Conservation (phyloP, 805 yeast genomes). For the Pichia rugopelliculosa region DNA sequence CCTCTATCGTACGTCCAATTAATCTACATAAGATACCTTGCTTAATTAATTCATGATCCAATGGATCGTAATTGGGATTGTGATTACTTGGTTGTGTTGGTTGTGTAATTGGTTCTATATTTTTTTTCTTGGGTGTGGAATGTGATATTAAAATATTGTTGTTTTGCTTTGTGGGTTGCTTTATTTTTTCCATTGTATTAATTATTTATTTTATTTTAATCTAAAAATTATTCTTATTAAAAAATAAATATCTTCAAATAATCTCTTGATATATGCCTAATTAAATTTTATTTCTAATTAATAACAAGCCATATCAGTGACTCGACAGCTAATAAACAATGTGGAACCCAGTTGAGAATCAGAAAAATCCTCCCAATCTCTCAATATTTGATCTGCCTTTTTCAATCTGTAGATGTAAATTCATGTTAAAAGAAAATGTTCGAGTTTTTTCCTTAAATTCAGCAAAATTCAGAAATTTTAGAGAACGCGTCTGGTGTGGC, state of each 20-base stretch:
- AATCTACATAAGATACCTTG: slow-evolving; percentile 31
- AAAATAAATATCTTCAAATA: background rate
- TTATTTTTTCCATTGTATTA: background rate
- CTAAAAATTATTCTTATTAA: background rate
- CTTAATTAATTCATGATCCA: slow-evolving; percentile 22
- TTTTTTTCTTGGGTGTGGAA: slow-evolving; percentile 1
- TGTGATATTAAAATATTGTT: background rate
- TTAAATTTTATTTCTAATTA: background rate
- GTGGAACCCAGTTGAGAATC: no score
- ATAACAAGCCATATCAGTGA: background rate
- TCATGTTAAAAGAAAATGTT: background rate
- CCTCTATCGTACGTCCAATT: slow-evolving; percentile 26
- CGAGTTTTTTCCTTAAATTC: background rate
- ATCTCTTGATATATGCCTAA: background rate
- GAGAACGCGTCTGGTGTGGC: background rate
- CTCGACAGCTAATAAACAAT: no score
- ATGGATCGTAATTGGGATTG: slow-evolving; percentile 20
- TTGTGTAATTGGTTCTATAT: slow-evolving; percentile 24
- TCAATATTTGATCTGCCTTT: background rate
- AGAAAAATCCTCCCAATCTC: background rate
- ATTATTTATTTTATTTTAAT: background rate
- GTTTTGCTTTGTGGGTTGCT: background rate
- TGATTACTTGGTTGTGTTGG: slow-evolving; percentile 32
- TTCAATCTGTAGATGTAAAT: background rate
- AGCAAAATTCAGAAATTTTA: background rate